A percentile compares a stretch with the other conserved stretches of the same genome.
These are phyloP conservation scores for Benincasa hispida DNA, from an alignment of 306 rosid species.

Conservation along the genomic window DNA sequence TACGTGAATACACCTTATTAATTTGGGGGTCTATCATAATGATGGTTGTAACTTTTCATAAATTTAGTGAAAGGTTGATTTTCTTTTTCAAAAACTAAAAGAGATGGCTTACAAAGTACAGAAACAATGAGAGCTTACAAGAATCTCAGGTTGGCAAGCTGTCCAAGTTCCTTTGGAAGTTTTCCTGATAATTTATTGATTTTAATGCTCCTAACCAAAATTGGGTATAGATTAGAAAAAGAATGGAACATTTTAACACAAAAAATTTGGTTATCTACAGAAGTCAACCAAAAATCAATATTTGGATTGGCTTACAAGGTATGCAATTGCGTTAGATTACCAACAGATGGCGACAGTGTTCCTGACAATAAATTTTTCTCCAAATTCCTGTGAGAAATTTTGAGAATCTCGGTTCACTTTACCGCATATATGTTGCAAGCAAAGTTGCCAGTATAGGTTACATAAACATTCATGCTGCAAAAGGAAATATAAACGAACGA, in stretches of 20 bases:
- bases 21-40: too few species aligned
- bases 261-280: too few species aligned
- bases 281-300: not conserved
- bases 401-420: not conserved
- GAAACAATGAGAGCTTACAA: constrained; percentile 29
- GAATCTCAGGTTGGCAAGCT: constrained; percentile 24
- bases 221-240: not conserved
- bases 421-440: not conserved
- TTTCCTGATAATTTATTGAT: constrained; percentile 53
- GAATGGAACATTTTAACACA: too few species aligned
- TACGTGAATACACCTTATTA: too few species aligned
- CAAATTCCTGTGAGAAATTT: constrained; percentile 31
- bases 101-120: not conserved
- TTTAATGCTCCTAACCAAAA: constrained; percentile 29
- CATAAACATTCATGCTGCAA: not conserved
- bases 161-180: constrained; percentile 60
- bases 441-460: not conserved
- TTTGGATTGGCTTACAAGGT: constrained; percentile 37
- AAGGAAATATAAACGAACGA: not conserved
- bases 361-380: constrained; percentile 53
- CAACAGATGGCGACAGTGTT: constrained; percentile 42
- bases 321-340: constrained; percentile 50
- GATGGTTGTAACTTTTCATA: too few species aligned
- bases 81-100: too few species aligned
- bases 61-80: too few species aligned